Base-by-base conservation (phyloP, 768 basidiomycete genomes). In the Amanita fuliginea region DNA sequence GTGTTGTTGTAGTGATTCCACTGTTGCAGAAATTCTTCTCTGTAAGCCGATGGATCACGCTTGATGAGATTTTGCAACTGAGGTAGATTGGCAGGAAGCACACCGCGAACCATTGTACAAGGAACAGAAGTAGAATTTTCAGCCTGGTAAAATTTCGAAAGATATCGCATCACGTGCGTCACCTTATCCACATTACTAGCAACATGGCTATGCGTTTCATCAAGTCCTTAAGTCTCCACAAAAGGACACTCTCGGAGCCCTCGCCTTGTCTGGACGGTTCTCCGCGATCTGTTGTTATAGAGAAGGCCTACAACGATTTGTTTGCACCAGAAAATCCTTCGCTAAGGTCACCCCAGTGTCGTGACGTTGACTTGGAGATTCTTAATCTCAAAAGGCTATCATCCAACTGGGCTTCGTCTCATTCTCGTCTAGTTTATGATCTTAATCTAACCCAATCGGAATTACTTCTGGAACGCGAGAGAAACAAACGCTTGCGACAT, bases 31-130 rank as follows among this genome's bases (percentile, higher is more conserved):
- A 98, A 99, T 58, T 99, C 96, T 53, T 98, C 95, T 62, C 80
- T 86, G 71, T 99, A 98, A 0, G 79, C 83, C 7, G 69, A 65
- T 3, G 95, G 88, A 63, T 96, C 91, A 39, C 96, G 78, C 62
- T 99, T 99, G 64, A 99, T 93, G 47, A 98, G 74, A 62, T 97
- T 97, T 64, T 98, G 95, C 6, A 99, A 75, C 61, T 96, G 91
- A 0, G 96, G 94, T 7, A 97, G 78, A 60, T 95, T 95, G 13
- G 87, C 78, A 28, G 89, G 84, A 56, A 95, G 76, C 49, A 92
- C 73, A 43, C 86, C 87, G 51, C 88, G 75, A 56, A 71, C 76
- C 47, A 49, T 49, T 9, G 30, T 22, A 21, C 13, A 14, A 6
- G n/a, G 13, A 47, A 26, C 4, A 7, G n/a, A 30, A 28, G n/a